Evolutionary conservation across 169 alveolate genomes (phyloP).

Genomic region (Perkinsus olseni): DNA sequence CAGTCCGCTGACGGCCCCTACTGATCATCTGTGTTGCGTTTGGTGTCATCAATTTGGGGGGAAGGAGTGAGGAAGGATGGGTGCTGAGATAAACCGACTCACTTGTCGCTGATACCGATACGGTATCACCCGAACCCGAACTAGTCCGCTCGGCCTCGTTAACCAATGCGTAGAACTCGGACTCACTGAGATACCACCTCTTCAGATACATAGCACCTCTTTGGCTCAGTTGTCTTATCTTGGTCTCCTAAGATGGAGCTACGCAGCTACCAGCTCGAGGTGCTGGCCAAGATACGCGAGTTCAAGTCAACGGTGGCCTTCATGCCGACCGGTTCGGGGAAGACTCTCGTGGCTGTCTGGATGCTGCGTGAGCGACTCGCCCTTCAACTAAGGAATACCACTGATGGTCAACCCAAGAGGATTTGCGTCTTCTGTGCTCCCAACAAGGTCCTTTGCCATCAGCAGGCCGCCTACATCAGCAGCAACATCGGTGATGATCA

Average conservation of each 20-base stretch:
- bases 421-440: not conserved
- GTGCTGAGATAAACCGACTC: too few relatives aligned
- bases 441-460: not conserved
- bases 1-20: too few relatives aligned
- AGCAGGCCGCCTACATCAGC: not conserved
- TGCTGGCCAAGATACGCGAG: not conserved
- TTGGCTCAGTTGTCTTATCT: not conserved
- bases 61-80: too few relatives aligned
- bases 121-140: too few relatives aligned
- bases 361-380: not conserved
- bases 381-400: not conserved
- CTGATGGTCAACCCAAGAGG: not conserved
- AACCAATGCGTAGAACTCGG: too few relatives aligned
- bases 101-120: too few relatives aligned
- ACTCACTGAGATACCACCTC: too few relatives aligned
- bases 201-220: too few relatives aligned
- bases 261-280: not conserved
- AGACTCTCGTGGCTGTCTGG: not conserved
- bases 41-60: too few relatives aligned
- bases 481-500: not conserved
- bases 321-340: not conserved
- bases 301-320: not conserved
- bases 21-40: too few relatives aligned
- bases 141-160: too few relatives aligned
- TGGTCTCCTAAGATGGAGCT: not conserved